phyloP scores from a whole-genome alignment of 2,329 filamentous ascomycete genomes.

The Colletotrichum cuscutae region DNA sequence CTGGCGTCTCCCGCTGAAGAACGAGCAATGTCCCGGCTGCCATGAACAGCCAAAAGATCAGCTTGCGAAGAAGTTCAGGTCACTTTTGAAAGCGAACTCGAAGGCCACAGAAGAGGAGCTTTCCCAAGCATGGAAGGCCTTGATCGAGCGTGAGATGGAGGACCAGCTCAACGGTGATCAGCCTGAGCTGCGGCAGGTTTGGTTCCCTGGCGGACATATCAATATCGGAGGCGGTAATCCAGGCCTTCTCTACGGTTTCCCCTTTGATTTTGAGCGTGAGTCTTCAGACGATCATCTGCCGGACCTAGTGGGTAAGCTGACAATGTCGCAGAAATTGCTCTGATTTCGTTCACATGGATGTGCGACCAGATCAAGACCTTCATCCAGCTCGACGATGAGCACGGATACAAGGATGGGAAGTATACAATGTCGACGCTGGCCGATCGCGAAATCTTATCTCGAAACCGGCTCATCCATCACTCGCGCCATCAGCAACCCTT shows the following conservation, averaged over 20 bases:
- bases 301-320: not conserved
- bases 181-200: conserved; percentile 11
- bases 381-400: not conserved
- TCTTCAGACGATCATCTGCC: no score
- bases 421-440: not conserved
- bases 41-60: not conserved
- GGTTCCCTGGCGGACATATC: conserved; percentile 26
- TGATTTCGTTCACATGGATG: conserved; percentile 36
- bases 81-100: not conserved
- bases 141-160: not conserved
- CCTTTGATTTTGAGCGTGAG: conserved; percentile 15
- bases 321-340: conserved; percentile 19
- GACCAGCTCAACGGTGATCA: not conserved
- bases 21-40: not conserved
- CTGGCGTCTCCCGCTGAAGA: not conserved
- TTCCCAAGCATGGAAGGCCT: not conserved
- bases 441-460: not conserved
- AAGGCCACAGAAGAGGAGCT: not conserved
- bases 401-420: no score
- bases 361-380: conserved; percentile 6
- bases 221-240: conserved; percentile 26
- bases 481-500: not conserved
- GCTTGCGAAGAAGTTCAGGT: not conserved
- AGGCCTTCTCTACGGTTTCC: not conserved
- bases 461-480: not conserved